Evolutionary conservation across 192 early-diverging fungal species (phyloP).

Genomic region (Backusella tarrabulga): DNA sequence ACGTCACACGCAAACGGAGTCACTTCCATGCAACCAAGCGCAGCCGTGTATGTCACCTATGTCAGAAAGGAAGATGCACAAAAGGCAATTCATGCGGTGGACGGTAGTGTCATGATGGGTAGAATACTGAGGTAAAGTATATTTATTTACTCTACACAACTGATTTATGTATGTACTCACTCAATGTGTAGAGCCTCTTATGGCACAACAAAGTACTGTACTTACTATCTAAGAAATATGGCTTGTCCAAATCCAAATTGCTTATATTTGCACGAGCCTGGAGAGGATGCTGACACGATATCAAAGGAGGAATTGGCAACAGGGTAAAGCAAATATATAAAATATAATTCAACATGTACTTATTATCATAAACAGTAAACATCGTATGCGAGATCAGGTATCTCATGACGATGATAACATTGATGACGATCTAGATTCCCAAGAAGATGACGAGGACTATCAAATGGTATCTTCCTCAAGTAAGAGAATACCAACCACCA

Average conservation of each 20-base stretch:
- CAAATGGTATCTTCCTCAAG: not conserved
- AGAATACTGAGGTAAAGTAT: constrained; percentile 69
- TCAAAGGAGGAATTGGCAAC: constrained; percentile 86
- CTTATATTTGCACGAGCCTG: constrained; percentile 93
- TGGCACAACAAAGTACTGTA: constrained; percentile 98
- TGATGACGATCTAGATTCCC: not conserved
- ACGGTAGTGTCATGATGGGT: constrained; percentile 86
- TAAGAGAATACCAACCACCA: not conserved
- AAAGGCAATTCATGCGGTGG: constrained; percentile 88
- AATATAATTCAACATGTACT: not conserved
- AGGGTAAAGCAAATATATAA: constrained; percentile 41
- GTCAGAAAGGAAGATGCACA: constrained; percentile 88
- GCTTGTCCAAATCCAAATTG: constrained; percentile 93
- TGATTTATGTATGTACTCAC: not conserved
- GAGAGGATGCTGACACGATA: constrained; percentile 91
- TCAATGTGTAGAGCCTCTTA: constrained; percentile 72
- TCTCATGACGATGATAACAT: constrained; percentile 26
- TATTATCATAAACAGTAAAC: constrained; percentile 33
- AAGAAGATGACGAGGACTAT: not conserved
- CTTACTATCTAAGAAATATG: constrained; percentile 90
- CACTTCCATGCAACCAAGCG: constrained; percentile 45
- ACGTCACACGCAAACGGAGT: constrained; percentile 33
- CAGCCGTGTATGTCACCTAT: constrained; percentile 94
- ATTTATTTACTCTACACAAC: no score
- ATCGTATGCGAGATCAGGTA: constrained; percentile 43